phyloP scores from a whole-genome alignment of 345 rosid species.

The Salix udensis region DNA sequence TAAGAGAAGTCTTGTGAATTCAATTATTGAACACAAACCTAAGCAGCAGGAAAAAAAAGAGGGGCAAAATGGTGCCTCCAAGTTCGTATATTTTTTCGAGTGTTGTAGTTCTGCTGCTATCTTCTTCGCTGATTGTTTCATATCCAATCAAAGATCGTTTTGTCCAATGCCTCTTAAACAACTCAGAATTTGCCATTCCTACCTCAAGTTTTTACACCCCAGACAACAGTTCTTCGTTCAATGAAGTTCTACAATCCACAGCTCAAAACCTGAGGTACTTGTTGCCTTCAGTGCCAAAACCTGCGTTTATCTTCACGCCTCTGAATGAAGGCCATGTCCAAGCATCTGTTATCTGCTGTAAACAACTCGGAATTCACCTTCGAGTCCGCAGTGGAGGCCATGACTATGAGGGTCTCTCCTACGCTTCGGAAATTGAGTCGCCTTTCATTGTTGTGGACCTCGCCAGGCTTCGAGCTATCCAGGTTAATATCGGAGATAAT shows the following conservation, averaged over 20 bases:
- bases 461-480: conserved; percentile 7
- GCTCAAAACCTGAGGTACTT: conserved; percentile 28
- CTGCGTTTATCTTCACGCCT: conserved; percentile 29
- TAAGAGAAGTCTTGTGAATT: neutral
- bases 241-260: conserved; percentile 11
- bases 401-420: conserved; percentile 25
- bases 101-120: too few species aligned
- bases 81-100: too few species aligned
- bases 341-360: conserved; percentile 23
- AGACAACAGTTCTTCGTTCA: conserved; percentile 15
- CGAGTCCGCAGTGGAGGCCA: conserved; percentile 28
- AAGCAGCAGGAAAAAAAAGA: neutral
- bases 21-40: conserved; percentile 2
- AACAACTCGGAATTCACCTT: conserved; percentile 16
- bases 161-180: conserved; percentile 17
- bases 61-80: conserved; percentile 24
- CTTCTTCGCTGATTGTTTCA: too few species aligned
- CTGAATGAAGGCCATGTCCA: conserved; percentile 25
- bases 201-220: conserved; percentile 27
- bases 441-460: conserved; percentile 20
- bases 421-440: conserved; percentile 4
- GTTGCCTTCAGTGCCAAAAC: conserved; percentile 24
- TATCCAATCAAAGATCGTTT: too few species aligned
- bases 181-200: conserved; percentile 12
- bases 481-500: conserved; percentile 3